A percentile compares a stretch with the other conserved stretches of the same genome.
phyloP scores from a whole-genome alignment of 2,329 filamentous ascomycete genomes.

The Aspergillus luchuensis region DNA sequence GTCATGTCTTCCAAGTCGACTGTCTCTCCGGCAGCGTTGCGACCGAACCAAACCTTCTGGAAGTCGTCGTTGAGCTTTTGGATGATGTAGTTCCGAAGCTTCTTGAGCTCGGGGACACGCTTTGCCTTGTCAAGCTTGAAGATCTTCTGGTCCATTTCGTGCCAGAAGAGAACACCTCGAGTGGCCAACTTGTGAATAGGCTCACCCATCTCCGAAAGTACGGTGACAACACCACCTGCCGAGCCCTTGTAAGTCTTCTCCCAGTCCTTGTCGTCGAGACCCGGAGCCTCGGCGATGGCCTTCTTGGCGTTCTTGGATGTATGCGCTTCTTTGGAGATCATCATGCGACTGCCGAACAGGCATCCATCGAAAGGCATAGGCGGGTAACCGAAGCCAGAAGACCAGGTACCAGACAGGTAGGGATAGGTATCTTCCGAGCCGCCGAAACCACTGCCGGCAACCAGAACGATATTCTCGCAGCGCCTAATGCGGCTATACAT shows the following conservation, averaged over 20 bases:
- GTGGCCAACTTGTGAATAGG: constrained; percentile 99
- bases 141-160: constrained; percentile 98
- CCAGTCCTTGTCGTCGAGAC: constrained; percentile 81
- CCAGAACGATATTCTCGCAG: constrained; percentile 80
- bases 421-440: constrained; percentile 88
- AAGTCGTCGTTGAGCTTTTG: constrained; percentile 94
- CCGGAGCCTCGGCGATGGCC: constrained; percentile 82
- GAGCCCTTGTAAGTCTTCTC: constrained; percentile 91
- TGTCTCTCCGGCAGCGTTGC: constrained; percentile 75
- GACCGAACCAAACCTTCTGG: constrained; percentile 95
- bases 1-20: constrained; percentile 96
- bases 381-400: constrained; percentile 81
- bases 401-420: constrained; percentile 86
- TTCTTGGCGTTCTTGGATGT: constrained; percentile 86
- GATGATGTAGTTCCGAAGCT: constrained; percentile 87
- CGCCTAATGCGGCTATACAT: constrained; percentile 90
- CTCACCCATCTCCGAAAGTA: constrained; percentile 98
- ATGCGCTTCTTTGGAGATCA: constrained; percentile 89
- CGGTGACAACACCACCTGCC: constrained; percentile 91
- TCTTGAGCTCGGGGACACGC: constrained; percentile 82
- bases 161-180: constrained; percentile 93
- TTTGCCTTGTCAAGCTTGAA: constrained; percentile 96
- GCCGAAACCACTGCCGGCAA: constrained; percentile 88
- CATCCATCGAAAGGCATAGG: constrained; percentile 93
- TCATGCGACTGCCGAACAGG: constrained; percentile 88